Evolutionary conservation across 2,329 filamentous ascomycete genomes (phyloP).

Genomic region (Mycosphaerella arachidis): DNA sequence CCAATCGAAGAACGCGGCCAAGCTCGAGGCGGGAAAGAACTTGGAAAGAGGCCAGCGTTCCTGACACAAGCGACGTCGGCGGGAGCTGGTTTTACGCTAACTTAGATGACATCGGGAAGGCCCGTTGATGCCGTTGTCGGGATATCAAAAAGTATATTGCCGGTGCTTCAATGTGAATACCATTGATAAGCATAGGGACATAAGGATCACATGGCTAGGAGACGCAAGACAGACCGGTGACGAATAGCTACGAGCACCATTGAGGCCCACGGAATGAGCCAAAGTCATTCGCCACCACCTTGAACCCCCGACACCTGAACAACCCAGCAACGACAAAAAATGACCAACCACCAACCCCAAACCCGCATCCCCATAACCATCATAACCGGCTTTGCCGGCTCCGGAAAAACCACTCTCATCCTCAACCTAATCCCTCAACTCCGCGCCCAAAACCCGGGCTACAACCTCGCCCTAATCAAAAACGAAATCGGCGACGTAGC

Average conservation of each 20-base stretch:
- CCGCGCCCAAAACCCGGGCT: constrained; percentile 75
- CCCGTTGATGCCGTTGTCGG: not conserved
- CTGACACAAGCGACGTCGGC: not conserved
- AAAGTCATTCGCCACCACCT: not conserved
- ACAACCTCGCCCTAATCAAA: constrained; percentile 90
- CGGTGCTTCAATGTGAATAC: not conserved
- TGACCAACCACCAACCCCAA: not conserved
- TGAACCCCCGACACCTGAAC: not conserved
- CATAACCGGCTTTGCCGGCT: constrained; percentile 91
- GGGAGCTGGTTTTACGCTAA: not conserved
- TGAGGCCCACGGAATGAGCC: not conserved
- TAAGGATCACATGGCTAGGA: not conserved
- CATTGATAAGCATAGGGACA: not conserved
- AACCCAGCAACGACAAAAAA: not conserved
- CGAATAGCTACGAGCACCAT: not conserved
- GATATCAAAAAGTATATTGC: constrained; percentile 1
- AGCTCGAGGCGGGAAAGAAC: not conserved
- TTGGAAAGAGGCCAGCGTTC: not conserved
- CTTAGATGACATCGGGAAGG: constrained; percentile 1
- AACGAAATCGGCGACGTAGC: constrained; percentile 97
- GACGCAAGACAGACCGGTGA: not conserved
- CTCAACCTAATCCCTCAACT: constrained; percentile 92
- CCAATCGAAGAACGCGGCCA: not conserved
- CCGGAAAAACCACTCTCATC: constrained; percentile 93
- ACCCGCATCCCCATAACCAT: constrained; percentile 77